These are phyloP conservation scores for Butyriboletus appendiculatus DNA, from an alignment of 1,284 basidiomycete species.

Conservation along the genomic window DNA sequence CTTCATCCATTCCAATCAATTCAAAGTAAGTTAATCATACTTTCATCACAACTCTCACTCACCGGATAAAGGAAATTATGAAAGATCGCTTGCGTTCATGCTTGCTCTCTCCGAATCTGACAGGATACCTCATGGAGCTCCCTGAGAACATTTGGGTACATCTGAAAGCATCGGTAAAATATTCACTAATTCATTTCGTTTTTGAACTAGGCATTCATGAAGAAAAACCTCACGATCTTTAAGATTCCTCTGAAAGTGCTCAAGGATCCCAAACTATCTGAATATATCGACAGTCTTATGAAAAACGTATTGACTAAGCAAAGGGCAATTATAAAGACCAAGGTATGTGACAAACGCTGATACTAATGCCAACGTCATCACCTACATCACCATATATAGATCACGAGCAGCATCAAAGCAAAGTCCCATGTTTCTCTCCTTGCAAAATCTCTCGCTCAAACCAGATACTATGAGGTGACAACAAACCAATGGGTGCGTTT, in stretches of 20 bases:
- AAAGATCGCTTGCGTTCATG: too few species aligned
- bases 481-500: slow-evolving; percentile 4
- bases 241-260: slow-evolving; percentile 1
- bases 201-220: background rate
- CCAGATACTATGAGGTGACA: background rate
- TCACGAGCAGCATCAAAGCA: background rate
- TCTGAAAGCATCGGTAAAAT: background rate
- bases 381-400: background rate
- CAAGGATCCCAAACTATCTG: slow-evolving; percentile 2
- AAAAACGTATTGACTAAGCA: slow-evolving; percentile 1
- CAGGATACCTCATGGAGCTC: background rate
- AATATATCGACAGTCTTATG: slow-evolving; percentile 1
- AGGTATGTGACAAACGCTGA: background rate
- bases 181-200: background rate
- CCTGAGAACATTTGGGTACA: background rate
- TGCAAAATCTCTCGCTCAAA: background rate
- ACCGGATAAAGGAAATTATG: too few species aligned
- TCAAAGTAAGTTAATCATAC: too few species aligned
- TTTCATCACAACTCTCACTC: too few species aligned
- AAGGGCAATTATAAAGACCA: background rate
- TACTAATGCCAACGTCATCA: background rate
- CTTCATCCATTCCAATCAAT: too few species aligned
- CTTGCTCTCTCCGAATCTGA: too few species aligned
- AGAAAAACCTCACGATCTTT: slow-evolving; percentile 4
- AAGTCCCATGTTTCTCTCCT: background rate